A percentile compares a stretch with the other conserved stretches of the same genome.
Conservation (phyloP, 129 eudicot genomes). For the Smallanthus sonchifolius region DNA sequence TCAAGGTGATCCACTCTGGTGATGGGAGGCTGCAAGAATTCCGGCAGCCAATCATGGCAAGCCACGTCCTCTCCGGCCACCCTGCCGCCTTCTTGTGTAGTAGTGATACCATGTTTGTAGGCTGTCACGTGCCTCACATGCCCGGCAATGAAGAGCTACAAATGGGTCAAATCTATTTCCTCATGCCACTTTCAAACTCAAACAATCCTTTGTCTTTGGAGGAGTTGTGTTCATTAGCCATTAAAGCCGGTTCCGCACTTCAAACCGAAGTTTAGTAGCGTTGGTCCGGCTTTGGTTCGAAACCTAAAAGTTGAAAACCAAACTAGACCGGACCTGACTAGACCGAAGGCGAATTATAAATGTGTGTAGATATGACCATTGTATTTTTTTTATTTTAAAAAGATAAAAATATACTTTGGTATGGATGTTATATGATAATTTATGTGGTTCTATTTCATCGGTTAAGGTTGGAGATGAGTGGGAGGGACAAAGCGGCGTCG, state of each 20-base stretch:
- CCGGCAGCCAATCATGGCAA: constrained; percentile 42
- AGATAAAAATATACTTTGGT: not conserved
- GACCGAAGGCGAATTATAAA: not conserved
- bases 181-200: constrained; percentile 52
- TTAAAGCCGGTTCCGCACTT: constrained; percentile 44
- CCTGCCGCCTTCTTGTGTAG: constrained; percentile 52
- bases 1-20: constrained; percentile 45
- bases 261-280: not conserved
- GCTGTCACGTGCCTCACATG: constrained; percentile 39
- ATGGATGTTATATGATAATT: not conserved
- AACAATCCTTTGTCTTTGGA: constrained; percentile 48
- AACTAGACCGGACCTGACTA: not conserved
- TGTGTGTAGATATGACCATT: not conserved
- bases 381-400: not conserved
- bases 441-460: not conserved
- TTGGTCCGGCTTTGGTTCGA: not conserved
- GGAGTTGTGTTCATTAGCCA: constrained; percentile 60
- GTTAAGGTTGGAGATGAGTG: not conserved
- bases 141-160: constrained; percentile 51
- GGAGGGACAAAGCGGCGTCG: not conserved
- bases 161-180: constrained; percentile 64
- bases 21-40: constrained; percentile 66
- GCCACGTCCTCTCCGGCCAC: constrained; percentile 39
- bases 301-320: not conserved
- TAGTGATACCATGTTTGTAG: constrained; percentile 55